Conservation (phyloP, 2,329 filamentous ascomycete species). For the Fusarium sp. region DNA sequence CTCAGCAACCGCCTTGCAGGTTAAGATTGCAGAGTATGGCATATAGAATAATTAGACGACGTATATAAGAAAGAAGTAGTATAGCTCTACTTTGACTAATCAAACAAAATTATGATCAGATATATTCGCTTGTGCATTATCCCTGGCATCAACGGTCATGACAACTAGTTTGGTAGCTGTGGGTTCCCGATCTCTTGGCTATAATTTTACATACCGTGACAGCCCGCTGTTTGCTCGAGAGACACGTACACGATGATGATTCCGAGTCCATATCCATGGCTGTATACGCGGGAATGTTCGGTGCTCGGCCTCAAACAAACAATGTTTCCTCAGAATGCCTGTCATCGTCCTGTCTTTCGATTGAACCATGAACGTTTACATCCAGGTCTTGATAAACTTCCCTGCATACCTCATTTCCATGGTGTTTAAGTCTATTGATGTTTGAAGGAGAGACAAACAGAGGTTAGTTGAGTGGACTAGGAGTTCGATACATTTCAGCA, state of each 20-base stretch:
- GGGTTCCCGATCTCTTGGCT: not conserved
- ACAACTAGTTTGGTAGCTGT: not conserved
- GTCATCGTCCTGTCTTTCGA: not conserved
- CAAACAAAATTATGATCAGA: slow-evolving; percentile 23
- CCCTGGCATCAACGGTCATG: not conserved
- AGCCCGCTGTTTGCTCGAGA: not conserved
- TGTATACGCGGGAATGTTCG: slow-evolving; percentile 12
- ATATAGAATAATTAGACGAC: slow-evolving; percentile 39
- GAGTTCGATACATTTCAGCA: slow-evolving; percentile 30
- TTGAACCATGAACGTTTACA: not conserved
- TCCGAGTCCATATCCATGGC: not conserved
- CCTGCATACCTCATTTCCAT: not conserved
- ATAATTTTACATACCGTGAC: not conserved
- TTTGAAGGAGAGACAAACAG: slow-evolving; percentile 34
- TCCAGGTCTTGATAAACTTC: not conserved
- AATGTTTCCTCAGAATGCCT: slow-evolving; percentile 27
- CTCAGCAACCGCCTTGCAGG: slow-evolving; percentile 22
- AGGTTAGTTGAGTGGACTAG: slow-evolving; percentile 19
- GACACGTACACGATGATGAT: not conserved
- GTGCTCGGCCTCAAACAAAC: slow-evolving; percentile 13
- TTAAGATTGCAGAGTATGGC: slow-evolving; percentile 24
- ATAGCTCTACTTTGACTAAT: slow-evolving; percentile 37
- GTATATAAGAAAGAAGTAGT: slow-evolving; percentile 37
- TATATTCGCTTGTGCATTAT: not conserved
- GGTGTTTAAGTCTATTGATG: slow-evolving; percentile 9